phyloP scores from a whole-genome alignment of 1,139 yeast genomes.

The Kodamaea ohmeri region DNA sequence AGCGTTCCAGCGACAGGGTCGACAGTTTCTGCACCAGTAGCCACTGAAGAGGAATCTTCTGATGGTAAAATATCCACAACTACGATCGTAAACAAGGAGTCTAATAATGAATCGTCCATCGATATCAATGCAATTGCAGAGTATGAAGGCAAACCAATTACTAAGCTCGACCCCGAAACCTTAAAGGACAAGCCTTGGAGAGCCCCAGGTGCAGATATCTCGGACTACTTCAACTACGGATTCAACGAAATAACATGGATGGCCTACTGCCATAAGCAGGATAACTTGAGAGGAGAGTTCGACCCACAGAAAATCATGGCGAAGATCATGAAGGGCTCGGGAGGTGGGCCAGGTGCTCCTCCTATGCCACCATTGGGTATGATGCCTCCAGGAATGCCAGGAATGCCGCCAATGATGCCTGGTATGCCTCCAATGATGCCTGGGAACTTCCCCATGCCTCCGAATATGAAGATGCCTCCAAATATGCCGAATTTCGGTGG shows the following conservation, averaged over 20 bases:
- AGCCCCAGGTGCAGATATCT: slow-evolving; percentile 90
- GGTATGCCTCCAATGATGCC: slow-evolving; percentile 30
- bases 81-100: slow-evolving; percentile 32
- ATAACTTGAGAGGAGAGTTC: slow-evolving; percentile 73
- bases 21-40: slow-evolving; percentile 21
- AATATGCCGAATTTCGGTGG: slow-evolving; percentile 26
- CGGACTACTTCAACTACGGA: slow-evolving; percentile 94
- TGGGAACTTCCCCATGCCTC: slow-evolving; percentile 19
- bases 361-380: slow-evolving; percentile 16
- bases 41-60: slow-evolving; percentile 14
- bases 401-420: slow-evolving; percentile 30
- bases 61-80: slow-evolving; percentile 33
- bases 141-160: slow-evolving; percentile 78
- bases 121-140: slow-evolving; percentile 80
- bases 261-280: slow-evolving; percentile 87
- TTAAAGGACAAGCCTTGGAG: slow-evolving; percentile 97
- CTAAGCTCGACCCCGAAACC: slow-evolving; percentile 78
- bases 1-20: slow-evolving; percentile 23
- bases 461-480: slow-evolving; percentile 13
- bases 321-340: slow-evolving; percentile 35
- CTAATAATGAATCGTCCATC: slow-evolving; percentile 42
- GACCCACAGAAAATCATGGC: slow-evolving; percentile 58
- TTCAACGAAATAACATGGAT: slow-evolving; percentile 97
- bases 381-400: slow-evolving; percentile 24
- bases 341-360: slow-evolving; percentile 13